Conservation (phyloP, 331 rosid species). For the Quercus tomentella region DNA sequence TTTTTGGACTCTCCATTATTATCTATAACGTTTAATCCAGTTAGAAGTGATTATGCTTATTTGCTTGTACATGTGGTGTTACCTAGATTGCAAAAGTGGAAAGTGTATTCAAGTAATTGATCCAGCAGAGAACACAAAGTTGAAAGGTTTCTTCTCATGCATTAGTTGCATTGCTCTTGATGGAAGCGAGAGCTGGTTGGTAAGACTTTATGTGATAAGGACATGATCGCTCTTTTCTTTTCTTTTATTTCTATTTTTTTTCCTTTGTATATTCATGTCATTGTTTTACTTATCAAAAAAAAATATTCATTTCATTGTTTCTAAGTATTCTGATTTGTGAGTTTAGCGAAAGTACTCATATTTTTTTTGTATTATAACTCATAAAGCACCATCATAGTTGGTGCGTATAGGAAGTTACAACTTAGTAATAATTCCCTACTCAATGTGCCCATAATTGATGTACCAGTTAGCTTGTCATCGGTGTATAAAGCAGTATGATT, state of each 20-base stretch:
- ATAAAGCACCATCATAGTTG: not conserved
- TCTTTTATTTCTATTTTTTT: not conserved
- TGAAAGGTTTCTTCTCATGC: slow-evolving; percentile 50
- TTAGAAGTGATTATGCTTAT: slow-evolving; percentile 12
- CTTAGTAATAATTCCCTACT: too few species aligned
- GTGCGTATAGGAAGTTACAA: too few species aligned
- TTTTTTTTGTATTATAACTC: not conserved
- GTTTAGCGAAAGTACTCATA: not conserved
- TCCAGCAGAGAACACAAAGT: slow-evolving; percentile 54
- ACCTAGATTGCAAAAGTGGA: slow-evolving; percentile 84
- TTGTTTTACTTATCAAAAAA: not conserved
- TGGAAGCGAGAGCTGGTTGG: slow-evolving; percentile 97
- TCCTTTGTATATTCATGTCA: not conserved
- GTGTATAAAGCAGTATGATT: not conserved
- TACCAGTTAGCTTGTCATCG: not conserved
- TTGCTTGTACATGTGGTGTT: slow-evolving; percentile 24
- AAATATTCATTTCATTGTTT: not conserved
- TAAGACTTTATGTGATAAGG: slow-evolving; percentile 32
- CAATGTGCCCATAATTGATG: not conserved
- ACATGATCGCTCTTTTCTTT: not conserved
- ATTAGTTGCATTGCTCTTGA: slow-evolving; percentile 78
- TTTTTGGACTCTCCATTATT: not conserved
- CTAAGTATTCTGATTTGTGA: not conserved
- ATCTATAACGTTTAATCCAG: not conserved
- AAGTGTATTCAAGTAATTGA: slow-evolving; percentile 65